Conservation (phyloP, 164 flowering plant genomes). For the Hamamelis virginiana region DNA sequence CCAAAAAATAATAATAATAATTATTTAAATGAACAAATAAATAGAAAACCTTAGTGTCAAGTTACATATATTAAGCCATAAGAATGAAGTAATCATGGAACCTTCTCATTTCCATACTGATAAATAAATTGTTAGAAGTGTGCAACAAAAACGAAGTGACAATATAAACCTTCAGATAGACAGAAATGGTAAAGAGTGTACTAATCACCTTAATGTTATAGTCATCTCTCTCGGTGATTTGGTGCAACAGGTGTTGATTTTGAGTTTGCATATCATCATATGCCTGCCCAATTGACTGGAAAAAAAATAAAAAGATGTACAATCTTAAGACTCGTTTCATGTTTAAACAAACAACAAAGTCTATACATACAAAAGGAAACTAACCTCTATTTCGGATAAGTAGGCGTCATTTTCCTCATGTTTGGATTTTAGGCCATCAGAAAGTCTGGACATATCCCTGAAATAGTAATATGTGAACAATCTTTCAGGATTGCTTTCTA, state of each 20-base stretch:
- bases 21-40: no score
- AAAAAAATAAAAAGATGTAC: conserved; percentile 17
- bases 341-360: not conserved
- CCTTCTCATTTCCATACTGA: no score
- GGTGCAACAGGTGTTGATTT: conserved; percentile 93
- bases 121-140: no score
- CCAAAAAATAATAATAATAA: no score
- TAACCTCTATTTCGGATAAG: conserved; percentile 92
- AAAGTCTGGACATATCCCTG: conserved; percentile 61
- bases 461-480: conserved; percentile 8
- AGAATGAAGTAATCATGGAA: no score
- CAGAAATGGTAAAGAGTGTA: not conserved
- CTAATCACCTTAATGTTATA: conserved; percentile 85
- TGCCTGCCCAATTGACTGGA: conserved; percentile 94
- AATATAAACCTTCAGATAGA: no score
- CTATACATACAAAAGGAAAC: conserved; percentile 7
- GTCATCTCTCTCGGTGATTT: conserved; percentile 96
- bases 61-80: no score
- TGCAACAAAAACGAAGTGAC: no score
- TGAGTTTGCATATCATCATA: conserved; percentile 96
- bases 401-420: conserved; percentile 88
- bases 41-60: no score
- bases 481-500: not conserved
- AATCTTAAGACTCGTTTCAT: not conserved
- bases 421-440: conserved; percentile 76